Evolutionary conservation across 352 stramenopile genomes (phyloP), one percentile per base, ranked within the genome.

Genomic region (Phytophthora pluvialis): DNA sequence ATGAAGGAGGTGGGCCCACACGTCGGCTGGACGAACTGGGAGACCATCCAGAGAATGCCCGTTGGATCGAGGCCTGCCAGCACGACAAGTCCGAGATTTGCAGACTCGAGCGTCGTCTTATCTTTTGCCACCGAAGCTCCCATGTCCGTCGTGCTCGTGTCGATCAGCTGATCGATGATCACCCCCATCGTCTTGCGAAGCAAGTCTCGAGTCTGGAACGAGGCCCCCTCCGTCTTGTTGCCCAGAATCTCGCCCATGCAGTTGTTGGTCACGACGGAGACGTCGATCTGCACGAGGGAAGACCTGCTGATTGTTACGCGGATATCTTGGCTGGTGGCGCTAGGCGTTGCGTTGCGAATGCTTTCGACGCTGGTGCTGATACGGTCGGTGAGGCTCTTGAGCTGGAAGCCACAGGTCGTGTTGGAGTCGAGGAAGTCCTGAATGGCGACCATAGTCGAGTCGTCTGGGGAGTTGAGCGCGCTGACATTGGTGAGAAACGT

Each of bases 11-110:
- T 86, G 5, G 76, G 78, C 2, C 76, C 76, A 61, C 78, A 88
- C n/a, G 82, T 80, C 5, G 79, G 79, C 64, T 88, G 74, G 11
- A 84, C 72, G 46, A 81, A 88, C 63, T 83, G 75, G n/a, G 76
- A 73, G 0, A 73, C 65, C 64, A 88, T 67, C 26, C 54, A 69
- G 1, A 75, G 53, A 28, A 88, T 67, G 5, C 79, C 76, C 5
- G 68, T 86, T 1, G 79, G 77, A 44, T 88, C 77, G 12, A 88
- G 70, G 15, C 63, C 74, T 13, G 77, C 45, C 15, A 88, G 65
- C 12, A 75, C 60, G 4, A 78, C 68, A 11, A 88, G 70, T 9
- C 78, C 79, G 12, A 81, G 53, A 38, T 86, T 68, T 4, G 68
- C 40, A 29, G 81, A 67, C 43, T 70, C 64, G 40, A 84, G 58